A percentile compares a stretch with the other conserved stretches of the same genome.
phyloP scores from a whole-genome alignment of 352 stramenopile species.

The Phytophthora ohioensis region DNA sequence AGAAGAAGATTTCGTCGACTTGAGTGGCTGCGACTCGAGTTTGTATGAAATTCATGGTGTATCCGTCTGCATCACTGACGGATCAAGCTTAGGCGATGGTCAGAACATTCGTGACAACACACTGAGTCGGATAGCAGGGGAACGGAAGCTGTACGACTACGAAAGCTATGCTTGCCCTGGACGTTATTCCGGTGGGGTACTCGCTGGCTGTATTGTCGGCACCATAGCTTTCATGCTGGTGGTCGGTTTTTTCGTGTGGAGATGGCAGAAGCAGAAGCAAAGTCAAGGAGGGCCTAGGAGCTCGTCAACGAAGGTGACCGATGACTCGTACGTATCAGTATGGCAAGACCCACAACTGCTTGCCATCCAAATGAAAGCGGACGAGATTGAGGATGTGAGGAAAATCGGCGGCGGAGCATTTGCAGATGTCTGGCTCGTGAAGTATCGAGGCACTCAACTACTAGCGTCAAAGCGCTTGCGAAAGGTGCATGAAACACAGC shows the following conservation, averaged over 20 bases:
- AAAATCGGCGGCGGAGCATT: conserved; percentile 51
- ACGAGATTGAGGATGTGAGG: conserved; percentile 59
- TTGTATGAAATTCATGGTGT: conserved; percentile 19
- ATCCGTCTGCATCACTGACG: conserved; percentile 12
- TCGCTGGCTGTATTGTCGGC: conserved; percentile 22
- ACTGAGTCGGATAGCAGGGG: neutral
- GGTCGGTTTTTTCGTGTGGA: conserved; percentile 15
- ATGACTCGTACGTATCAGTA: conserved; percentile 22
- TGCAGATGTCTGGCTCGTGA: conserved; percentile 54
- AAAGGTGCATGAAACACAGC: conserved; percentile 23
- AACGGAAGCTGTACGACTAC: conserved; percentile 20
- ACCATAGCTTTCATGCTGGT: conserved; percentile 15
- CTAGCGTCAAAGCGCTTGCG: conserved; percentile 52
- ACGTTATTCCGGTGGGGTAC: conserved; percentile 18
- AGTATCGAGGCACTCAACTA: conserved; percentile 43
- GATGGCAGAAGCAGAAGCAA: conserved; percentile 11
- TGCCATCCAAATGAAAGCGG: conserved; percentile 41
- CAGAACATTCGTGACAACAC: neutral
- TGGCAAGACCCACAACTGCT: conserved; percentile 56
- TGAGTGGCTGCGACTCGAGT: neutral
- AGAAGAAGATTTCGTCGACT: conserved; percentile 15
- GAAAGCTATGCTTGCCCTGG: conserved; percentile 5
- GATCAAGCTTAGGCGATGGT: neutral
- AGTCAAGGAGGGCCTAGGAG: neutral
- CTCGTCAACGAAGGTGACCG: no score